Evolutionary conservation across 768 basidiomycete genomes (phyloP).

Genomic region (Tulasnella sp.): DNA sequence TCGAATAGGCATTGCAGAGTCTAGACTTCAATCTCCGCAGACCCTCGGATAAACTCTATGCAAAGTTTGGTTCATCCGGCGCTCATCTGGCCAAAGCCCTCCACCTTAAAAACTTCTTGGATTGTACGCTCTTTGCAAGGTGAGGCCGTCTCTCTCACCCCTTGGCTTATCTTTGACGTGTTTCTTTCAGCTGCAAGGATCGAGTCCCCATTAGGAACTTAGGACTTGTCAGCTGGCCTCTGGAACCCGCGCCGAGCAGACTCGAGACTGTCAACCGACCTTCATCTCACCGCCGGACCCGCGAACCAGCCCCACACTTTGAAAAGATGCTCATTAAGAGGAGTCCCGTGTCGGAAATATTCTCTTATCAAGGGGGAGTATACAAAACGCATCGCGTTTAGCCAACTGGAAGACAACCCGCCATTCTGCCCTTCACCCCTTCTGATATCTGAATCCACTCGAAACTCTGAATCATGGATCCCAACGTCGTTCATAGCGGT

Average conservation of each 20-base stretch:
- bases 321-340: not conserved
- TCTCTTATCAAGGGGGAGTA: not conserved
- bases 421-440: not conserved
- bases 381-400: not conserved
- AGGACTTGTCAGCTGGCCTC: not conserved
- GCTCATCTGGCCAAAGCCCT: not conserved
- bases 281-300: not conserved
- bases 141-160: not conserved
- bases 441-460: not conserved
- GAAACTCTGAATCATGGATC: not conserved
- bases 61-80: not conserved
- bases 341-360: not conserved
- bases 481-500: not conserved
- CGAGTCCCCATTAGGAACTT: not conserved
- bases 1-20: not conserved
- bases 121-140: not conserved
- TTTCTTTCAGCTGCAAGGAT: not conserved
- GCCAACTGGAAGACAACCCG: not conserved
- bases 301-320: not conserved
- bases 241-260: not conserved
- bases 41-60: not conserved
- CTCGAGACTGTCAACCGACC: constrained; percentile 1
- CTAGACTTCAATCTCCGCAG: constrained; percentile 2
- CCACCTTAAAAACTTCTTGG: not conserved
- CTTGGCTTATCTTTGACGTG: not conserved